Percentiles rank a stretch among this genome's conserved stretches.
These are phyloP conservation scores for Mycocentrospora acerina DNA, from an alignment of 2,329 filamentous ascomycete species.

Conservation along the genomic window DNA sequence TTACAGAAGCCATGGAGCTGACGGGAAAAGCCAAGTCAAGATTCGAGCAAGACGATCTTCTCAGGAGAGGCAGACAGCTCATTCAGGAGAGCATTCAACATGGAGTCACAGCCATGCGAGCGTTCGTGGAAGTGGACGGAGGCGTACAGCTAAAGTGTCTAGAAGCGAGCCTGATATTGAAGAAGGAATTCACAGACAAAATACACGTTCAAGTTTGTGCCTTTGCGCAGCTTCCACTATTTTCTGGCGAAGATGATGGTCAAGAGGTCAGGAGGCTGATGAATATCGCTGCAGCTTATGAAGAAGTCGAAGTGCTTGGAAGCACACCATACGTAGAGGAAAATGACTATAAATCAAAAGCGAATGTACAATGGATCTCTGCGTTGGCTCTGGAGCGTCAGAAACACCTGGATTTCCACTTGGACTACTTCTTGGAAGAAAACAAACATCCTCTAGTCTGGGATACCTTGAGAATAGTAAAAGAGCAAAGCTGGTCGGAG, in stretches of 20 bases:
- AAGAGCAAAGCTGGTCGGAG: slow-evolving; percentile 52
- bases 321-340: slow-evolving; percentile 71
- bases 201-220: slow-evolving; percentile 67
- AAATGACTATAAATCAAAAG: slow-evolving; percentile 48
- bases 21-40: slow-evolving; percentile 62
- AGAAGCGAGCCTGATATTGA: slow-evolving; percentile 59
- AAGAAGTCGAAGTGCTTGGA: slow-evolving; percentile 61
- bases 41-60: slow-evolving; percentile 64
- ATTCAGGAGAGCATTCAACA: slow-evolving; percentile 64
- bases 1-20: slow-evolving; percentile 64
- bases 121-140: slow-evolving; percentile 71
- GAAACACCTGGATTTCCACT: slow-evolving; percentile 68
- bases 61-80: slow-evolving; percentile 64
- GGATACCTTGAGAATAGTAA: slow-evolving; percentile 56
- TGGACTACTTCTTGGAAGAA: slow-evolving; percentile 67
- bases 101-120: slow-evolving; percentile 69
- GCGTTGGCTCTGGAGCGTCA: slow-evolving; percentile 52
- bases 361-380: slow-evolving; percentile 66
- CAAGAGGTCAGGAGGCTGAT: slow-evolving; percentile 56
- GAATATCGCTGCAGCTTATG: slow-evolving; percentile 44
- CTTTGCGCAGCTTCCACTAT: slow-evolving; percentile 71
- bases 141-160: slow-evolving; percentile 61
- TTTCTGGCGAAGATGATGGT: slow-evolving; percentile 55
- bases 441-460: slow-evolving; percentile 54
- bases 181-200: slow-evolving; percentile 53